A percentile compares a stretch with the other conserved stretches of the same genome.
Evolutionary conservation across 2,329 filamentous ascomycete species (phyloP).

Genomic region (Calonectria hongkongensis): DNA sequence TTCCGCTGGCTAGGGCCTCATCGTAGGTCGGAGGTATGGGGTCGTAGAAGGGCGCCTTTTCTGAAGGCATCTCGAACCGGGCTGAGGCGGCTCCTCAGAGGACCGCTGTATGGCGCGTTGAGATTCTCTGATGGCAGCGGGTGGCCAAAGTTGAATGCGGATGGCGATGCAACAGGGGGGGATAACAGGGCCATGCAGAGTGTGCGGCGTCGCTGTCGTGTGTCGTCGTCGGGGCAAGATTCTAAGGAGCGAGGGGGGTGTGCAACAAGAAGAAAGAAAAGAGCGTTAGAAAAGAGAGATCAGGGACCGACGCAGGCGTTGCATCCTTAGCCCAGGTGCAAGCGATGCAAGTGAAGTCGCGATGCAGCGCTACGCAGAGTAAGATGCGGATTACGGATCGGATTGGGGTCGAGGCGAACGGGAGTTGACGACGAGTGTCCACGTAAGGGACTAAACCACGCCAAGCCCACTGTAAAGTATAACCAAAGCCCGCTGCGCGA

Average conservation of each 20-base stretch:
- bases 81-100: conserved; percentile 34
- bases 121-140: conserved; percentile 30
- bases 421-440: conserved; percentile 46
- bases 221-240: conserved; percentile 26
- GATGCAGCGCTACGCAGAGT: conserved; percentile 30
- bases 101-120: conserved; percentile 22
- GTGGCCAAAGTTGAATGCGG: conserved; percentile 19
- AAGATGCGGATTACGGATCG: conserved; percentile 44
- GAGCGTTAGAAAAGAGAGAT: conserved; percentile 55
- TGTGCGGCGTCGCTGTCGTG: conserved; percentile 32
- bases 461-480: conserved; percentile 36
- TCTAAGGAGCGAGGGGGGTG: conserved; percentile 39
- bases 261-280: conserved; percentile 48
- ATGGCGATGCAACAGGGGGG: conserved; percentile 31
- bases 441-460: conserved; percentile 51
- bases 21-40: conserved; percentile 66
- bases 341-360: conserved; percentile 39
- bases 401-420: conserved; percentile 45
- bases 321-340: conserved; percentile 45
- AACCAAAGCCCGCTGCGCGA: conserved; percentile 25
- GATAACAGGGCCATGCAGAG: conserved; percentile 46
- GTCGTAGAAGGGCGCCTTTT: conserved; percentile 65
- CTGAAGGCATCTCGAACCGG: conserved; percentile 58
- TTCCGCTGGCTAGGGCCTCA: conserved; percentile 62
- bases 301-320: conserved; percentile 45